Percentiles rank a stretch among this genome's conserved stretches.
These are phyloP conservation scores for Melastoma malabathricum DNA, from an alignment of 345 rosid genomes.

Conservation along the genomic window DNA sequence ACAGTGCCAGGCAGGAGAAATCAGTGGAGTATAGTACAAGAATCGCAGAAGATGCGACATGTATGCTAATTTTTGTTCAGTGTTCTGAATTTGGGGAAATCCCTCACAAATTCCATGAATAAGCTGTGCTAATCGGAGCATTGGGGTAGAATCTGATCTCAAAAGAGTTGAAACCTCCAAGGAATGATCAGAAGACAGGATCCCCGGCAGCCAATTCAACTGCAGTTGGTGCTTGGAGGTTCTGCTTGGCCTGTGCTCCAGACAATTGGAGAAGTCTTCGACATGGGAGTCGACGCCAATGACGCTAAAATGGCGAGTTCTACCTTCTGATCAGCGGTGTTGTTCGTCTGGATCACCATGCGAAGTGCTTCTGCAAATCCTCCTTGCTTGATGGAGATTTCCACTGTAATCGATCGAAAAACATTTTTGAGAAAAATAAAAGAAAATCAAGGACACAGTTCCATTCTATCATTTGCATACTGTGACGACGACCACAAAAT, in stretches of 20 bases:
- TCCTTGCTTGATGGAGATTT: conserved; percentile 17
- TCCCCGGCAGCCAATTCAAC: not conserved
- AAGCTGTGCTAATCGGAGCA: too few species aligned
- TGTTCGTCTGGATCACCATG: conserved; percentile 6
- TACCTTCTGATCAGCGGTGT: not conserved
- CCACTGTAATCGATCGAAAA: conserved; percentile 10
- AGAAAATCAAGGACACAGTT: not conserved
- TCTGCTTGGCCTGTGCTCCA: conserved; percentile 4
- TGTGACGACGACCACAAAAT: not conserved
- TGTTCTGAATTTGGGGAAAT: not conserved
- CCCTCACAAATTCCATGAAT: not conserved
- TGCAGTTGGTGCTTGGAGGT: conserved; percentile 1
- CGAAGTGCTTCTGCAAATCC: conserved; percentile 7
- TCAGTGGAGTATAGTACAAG: conserved; percentile 22
- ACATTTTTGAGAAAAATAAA: not conserved
- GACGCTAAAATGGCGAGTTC: conserved; percentile 17
- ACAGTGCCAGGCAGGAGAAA: conserved; percentile 48
- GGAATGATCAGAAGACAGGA: too few species aligned
- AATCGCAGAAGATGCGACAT: not conserved
- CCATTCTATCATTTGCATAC: not conserved
- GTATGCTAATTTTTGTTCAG: not conserved
- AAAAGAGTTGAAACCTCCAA: not conserved
- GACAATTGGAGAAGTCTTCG: conserved; percentile 10
- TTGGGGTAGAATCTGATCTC: not conserved
- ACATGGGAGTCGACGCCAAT: conserved; percentile 10